Conservation (phyloP, 805 yeast species). For the Teunomyces lycoperdinae region DNA sequence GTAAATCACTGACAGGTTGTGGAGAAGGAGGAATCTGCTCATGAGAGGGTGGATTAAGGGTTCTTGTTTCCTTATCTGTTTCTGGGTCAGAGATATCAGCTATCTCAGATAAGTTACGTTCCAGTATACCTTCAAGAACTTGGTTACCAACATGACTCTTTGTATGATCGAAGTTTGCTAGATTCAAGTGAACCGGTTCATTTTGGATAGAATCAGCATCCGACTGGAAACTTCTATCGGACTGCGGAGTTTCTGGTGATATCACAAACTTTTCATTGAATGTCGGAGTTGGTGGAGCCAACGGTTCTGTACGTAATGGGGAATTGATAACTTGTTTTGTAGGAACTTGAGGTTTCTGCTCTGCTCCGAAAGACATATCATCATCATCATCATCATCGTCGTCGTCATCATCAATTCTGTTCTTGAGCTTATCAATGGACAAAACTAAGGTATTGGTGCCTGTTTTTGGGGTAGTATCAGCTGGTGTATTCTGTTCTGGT, state of each 20-base stretch:
- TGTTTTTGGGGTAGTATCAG: neutral
- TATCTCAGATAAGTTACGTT: neutral
- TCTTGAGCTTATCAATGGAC: constrained; percentile 29
- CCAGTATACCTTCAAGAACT: neutral
- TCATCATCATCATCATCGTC: constrained; percentile 9
- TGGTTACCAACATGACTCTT: neutral
- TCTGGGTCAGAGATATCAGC: neutral
- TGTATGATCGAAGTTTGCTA: constrained; percentile 10
- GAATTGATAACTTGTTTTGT: constrained; percentile 1
- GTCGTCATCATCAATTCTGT: constrained; percentile 10
- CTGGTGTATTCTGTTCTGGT: neutral
- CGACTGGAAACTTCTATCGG: constrained; percentile 36
- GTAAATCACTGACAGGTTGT: neutral
- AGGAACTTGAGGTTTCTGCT: neutral
- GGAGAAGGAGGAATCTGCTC: neutral
- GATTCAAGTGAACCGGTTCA: constrained; percentile 31
- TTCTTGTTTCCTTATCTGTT: neutral
- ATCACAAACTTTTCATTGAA: constrained; percentile 10
- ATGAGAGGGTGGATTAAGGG: neutral
- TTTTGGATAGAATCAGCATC: constrained; percentile 40
- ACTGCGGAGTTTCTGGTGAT: constrained; percentile 31
- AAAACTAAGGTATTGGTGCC: constrained; percentile 24
- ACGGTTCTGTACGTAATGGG: neutral
- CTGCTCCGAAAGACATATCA: neutral
- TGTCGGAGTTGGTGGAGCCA: constrained; percentile 30